Base-by-base conservation (phyloP, 768 basidiomycete genomes). In the Daedaleopsis nitida region DNA sequence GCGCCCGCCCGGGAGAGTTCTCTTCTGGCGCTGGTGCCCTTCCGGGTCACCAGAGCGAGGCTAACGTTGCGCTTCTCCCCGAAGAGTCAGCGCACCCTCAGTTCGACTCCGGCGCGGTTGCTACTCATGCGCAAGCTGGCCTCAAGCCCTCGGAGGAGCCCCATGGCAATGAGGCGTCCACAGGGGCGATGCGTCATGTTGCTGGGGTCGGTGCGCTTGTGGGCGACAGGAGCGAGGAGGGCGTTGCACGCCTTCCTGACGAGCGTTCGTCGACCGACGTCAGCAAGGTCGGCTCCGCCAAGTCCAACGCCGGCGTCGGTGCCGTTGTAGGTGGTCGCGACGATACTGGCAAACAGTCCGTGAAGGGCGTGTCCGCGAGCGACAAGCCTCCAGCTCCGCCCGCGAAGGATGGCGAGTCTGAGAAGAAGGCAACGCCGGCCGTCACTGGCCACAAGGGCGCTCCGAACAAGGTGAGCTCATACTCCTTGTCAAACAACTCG, bases 201-300 rank as follows among this genome's bases (percentile, higher is more conserved):
- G 73, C 69, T 7, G 83, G 83, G 9, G 77, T 80, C 1, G 82
- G 82, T 9, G 74, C 80, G 0, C 74, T 84, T 12, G 80, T 82
- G 0, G 83, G 82, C 16, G 73, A 71, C 39, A 65, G 70, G 7
- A 75, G 74, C 16, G 83, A 85, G 63, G 73, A 74, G 16, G 77
- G 76, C 6, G 81, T 84, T 12, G 83, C 80, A 6, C 72, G 76
- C 43, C 68, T 81, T 0, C 84, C 83, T 1, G 79, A 82, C 11
- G 82, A 83, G 56, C 58, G 61, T 13, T 51, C 57, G 12, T 47
- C 45, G 23, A 35, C 52, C 0, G 51, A 45, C 27, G 27, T 32
- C 27, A 32, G 27, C 27, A 32, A 32, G 27, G n/a, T 55, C 27
- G n/a, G 42, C 37, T 7, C 52, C 34, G 38, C 35, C 48, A 35